phyloP scores from a whole-genome alignment of 495 filamentous ascomycete species.

The Poronia punctata region DNA sequence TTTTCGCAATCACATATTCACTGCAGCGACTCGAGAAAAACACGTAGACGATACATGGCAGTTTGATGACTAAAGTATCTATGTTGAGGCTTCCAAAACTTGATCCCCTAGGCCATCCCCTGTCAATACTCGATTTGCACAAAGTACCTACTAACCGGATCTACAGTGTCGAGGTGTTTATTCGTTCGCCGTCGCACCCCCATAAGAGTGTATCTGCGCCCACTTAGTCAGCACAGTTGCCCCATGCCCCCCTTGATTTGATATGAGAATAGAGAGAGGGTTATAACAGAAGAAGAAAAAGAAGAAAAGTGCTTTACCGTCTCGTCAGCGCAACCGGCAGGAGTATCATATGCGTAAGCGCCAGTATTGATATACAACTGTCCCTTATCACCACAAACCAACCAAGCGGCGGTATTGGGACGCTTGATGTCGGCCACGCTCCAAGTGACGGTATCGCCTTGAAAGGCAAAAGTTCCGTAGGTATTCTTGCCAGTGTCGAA shows the following conservation, averaged over 20 bases:
- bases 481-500: conserved; percentile 47
- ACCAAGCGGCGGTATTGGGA: conserved; percentile 52
- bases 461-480: conserved; percentile 52
- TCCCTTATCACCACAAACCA: conserved; percentile 3
- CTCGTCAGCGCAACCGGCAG: conserved; percentile 51
- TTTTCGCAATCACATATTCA: too few relatives aligned
- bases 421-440: conserved; percentile 36
- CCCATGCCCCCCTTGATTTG: too few relatives aligned
- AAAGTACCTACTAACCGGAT: too few relatives aligned
- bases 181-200: conserved; percentile 5
- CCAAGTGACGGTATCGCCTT: conserved; percentile 53
- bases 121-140: too few relatives aligned
- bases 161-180: too few relatives aligned
- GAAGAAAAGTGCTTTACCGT: conserved; percentile 34
- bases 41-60: too few relatives aligned
- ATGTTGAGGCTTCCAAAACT: too few relatives aligned
- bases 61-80: too few relatives aligned
- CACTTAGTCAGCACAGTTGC: not conserved
- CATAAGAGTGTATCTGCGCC: conserved; percentile 8
- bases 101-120: too few relatives aligned
- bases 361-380: conserved; percentile 52
- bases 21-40: too few relatives aligned
- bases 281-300: too few relatives aligned
- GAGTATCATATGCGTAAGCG: conserved; percentile 52
- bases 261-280: too few relatives aligned